Conservation (phyloP, 2,329 filamentous ascomycete species). For the Aspergillus pseudonomiae region DNA sequence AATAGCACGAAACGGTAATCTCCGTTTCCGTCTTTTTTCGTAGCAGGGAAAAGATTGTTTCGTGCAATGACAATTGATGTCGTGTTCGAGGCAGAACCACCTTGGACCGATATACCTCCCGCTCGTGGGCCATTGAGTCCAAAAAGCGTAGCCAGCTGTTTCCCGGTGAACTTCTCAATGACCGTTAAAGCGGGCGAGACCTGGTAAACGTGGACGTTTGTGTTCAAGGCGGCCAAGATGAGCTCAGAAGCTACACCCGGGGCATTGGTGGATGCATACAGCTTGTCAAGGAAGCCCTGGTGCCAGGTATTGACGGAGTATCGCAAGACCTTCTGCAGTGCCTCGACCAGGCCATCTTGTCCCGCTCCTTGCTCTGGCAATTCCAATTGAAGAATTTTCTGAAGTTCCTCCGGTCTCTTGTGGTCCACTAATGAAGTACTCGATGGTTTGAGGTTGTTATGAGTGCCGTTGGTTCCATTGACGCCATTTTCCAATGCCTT, state of each 20-base stretch:
- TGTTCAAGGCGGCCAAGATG: conserved; percentile 83
- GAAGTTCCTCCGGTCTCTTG: conserved; percentile 60
- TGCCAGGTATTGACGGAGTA: conserved; percentile 99
- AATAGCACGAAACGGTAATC: conserved; percentile 73
- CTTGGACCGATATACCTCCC: conserved; percentile 75
- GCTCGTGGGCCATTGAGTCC: conserved; percentile 70
- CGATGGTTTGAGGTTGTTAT: conserved; percentile 58
- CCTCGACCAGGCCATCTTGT: conserved; percentile 73
- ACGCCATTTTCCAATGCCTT: conserved; percentile 16
- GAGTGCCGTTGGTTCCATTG: conserved; percentile 25
- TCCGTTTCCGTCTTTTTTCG: conserved; percentile 73
- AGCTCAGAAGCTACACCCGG: conserved; percentile 85
- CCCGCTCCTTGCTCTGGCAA: conserved; percentile 62
- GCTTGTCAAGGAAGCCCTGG: conserved; percentile 93
- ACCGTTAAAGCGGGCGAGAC: conserved; percentile 87
- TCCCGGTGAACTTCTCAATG: conserved; percentile 81
- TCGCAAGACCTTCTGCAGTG: conserved; percentile 70
- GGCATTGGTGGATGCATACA: conserved; percentile 88
- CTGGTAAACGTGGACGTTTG: conserved; percentile 91
- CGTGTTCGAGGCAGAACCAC: conserved; percentile 81
- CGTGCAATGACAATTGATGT: conserved; percentile 85
- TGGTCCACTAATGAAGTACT: conserved; percentile 67
- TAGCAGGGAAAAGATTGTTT: conserved; percentile 79
- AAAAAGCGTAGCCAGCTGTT: conserved; percentile 73
- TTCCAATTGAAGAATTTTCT: conserved; percentile 55